Conservation (phyloP, 1,284 basidiomycete species). For the Sporisorium graminicola region DNA sequence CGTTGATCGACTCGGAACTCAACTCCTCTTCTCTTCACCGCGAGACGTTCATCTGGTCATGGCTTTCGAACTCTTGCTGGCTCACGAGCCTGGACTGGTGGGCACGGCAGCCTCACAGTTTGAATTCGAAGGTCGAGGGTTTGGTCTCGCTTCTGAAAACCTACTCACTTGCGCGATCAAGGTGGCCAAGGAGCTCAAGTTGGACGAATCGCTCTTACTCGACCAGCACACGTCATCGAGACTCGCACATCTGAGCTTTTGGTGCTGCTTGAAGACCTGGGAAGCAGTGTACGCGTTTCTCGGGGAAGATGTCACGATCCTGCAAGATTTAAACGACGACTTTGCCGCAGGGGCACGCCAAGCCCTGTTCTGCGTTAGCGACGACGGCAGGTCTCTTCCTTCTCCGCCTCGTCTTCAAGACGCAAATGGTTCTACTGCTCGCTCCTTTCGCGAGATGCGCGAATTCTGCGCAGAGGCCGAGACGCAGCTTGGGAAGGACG, state of each 20-base stretch:
- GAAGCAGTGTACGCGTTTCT: constrained; percentile 24
- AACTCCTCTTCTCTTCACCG: constrained; percentile 28
- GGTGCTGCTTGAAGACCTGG: constrained; percentile 25
- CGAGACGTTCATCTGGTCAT: constrained; percentile 24
- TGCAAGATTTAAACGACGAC: constrained; percentile 4
- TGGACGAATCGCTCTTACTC: constrained; percentile 2
- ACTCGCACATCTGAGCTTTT: constrained; percentile 17
- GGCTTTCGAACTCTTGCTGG: constrained; percentile 32
- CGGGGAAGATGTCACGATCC: constrained; percentile 1
- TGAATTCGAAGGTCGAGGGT: constrained; percentile 19
- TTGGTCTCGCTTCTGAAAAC: constrained; percentile 36
- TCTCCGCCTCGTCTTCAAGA: constrained; percentile 15
- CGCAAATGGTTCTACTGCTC: constrained; percentile 3
- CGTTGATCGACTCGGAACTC: constrained; percentile 28
- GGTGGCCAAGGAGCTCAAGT: constrained; percentile 21
- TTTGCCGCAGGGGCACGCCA: background rate
- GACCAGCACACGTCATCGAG: background rate
- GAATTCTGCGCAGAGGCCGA: constrained; percentile 17
- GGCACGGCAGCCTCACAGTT: constrained; percentile 27
- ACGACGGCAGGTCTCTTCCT: constrained; percentile 9
- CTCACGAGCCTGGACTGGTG: constrained; percentile 37
- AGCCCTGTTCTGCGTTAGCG: constrained; percentile 14
- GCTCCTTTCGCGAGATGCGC: constrained; percentile 12
- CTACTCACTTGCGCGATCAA: constrained; percentile 31
- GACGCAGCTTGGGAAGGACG: constrained; percentile 13